Evolutionary conservation across 805 yeast genomes (phyloP).

Genomic region (Ogataea methylovora): DNA sequence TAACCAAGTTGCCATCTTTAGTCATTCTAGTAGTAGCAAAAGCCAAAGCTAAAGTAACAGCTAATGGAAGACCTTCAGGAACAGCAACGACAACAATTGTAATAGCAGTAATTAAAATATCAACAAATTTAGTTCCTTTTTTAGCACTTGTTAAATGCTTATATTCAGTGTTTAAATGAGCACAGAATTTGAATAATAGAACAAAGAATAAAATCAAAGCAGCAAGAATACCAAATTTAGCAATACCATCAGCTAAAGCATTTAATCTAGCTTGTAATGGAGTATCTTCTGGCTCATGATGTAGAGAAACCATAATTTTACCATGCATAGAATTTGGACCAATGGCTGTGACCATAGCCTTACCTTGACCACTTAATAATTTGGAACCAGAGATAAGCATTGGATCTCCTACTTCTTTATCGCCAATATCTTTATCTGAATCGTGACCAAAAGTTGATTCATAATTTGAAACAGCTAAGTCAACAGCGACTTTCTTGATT

Average conservation of each 20-base stretch:
- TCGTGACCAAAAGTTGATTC: conserved; percentile 15
- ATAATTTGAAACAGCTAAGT: conserved; percentile 28
- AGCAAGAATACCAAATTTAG: conserved; percentile 87
- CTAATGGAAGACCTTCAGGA: conserved; percentile 98
- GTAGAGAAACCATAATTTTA: conserved; percentile 75
- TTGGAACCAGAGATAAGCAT: conserved; percentile 89
- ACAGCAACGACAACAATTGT: conserved; percentile 96
- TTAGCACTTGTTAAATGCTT: conserved; percentile 47
- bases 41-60: conserved; percentile 93
- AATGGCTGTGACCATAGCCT: conserved; percentile 81
- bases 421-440: conserved; percentile 29
- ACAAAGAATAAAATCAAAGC: conserved; percentile 78
- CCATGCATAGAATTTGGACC: conserved; percentile 90
- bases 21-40: conserved; percentile 99
- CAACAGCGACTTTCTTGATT: conserved; percentile 58
- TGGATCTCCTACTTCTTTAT: conserved; percentile 57
- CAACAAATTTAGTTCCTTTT: conserved; percentile 79
- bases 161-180: conserved; percentile 43
- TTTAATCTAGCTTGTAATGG: conserved; percentile 83
- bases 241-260: conserved; percentile 83
- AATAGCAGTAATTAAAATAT: conserved; percentile 83
- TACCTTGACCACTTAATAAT: conserved; percentile 78
- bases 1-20: conserved; percentile 90
- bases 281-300: conserved; percentile 72
- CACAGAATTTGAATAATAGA: conserved; percentile 67